Conservation (phyloP, 495 filamentous ascomycete species). For the Annulohypoxylon stygium region DNA sequence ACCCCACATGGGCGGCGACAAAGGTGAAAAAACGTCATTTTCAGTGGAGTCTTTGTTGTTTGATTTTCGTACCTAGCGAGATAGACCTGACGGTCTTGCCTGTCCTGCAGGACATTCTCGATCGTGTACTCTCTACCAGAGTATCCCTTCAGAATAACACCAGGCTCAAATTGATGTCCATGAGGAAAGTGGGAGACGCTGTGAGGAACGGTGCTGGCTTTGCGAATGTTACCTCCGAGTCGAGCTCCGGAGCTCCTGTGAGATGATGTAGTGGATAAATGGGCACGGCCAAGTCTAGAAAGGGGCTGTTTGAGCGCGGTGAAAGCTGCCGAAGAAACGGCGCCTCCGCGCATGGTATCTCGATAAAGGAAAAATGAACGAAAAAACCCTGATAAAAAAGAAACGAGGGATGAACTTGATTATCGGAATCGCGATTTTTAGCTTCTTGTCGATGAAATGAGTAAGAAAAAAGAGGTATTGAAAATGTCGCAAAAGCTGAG, state of each 20-base stretch:
- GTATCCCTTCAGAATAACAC: slow-evolving; percentile 50
- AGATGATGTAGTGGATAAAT: slow-evolving; percentile 42
- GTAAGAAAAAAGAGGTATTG: slow-evolving; percentile 14
- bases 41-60: slow-evolving; percentile 18
- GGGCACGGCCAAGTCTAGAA: slow-evolving; percentile 41
- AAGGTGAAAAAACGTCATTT: slow-evolving; percentile 16
- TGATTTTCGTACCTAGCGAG: slow-evolving; percentile 48
- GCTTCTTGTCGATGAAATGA: slow-evolving; percentile 10
- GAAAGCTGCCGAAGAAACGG: slow-evolving; percentile 44
- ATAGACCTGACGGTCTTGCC: slow-evolving; percentile 54
- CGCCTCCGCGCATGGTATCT: slow-evolving; percentile 48
- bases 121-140: slow-evolving; percentile 56
- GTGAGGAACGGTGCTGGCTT: slow-evolving; percentile 43
- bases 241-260: slow-evolving; percentile 34
- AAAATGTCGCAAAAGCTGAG: slow-evolving; percentile 29
- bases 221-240: slow-evolving; percentile 45
- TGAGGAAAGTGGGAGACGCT: slow-evolving; percentile 18
- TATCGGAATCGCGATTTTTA: background rate
- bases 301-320: slow-evolving; percentile 47
- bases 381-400: slow-evolving; percentile 2
- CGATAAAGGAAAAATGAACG: slow-evolving; percentile 13
- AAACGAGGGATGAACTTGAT: slow-evolving; percentile 9
- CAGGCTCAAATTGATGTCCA: slow-evolving; percentile 43
- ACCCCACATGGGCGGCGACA: slow-evolving; percentile 21
- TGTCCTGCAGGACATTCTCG: slow-evolving; percentile 55